Base-by-base conservation (phyloP, 345 rosid genomes). In the Eucalyptus regnans region DNA sequence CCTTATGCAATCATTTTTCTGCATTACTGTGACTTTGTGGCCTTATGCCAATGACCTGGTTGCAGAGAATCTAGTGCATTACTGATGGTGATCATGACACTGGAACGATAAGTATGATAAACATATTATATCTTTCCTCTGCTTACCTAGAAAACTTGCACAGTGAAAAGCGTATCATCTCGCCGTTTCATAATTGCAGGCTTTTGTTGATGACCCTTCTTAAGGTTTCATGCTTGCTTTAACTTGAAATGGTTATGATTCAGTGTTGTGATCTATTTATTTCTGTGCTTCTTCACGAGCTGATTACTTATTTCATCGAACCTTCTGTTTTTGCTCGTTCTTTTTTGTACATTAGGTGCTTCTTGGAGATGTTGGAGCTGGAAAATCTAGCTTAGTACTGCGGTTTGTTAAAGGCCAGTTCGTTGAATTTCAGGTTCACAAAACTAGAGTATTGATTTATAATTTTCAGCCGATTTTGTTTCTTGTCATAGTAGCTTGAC, bases 351-450 rank as follows among this genome's bases (percentile, higher is more conserved):
- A 20, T 76, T 94, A 97, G 99, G 99, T 98, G 90, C 94, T 97
- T 86, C 96, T 97, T 86, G 99, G 98, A 88, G 99, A 97, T 93
- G 99, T 96, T 87, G 99, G 99, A 80, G 99, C 99, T 48, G 99
- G 99, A 87, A 97, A 97, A 91, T 97, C 99, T 22, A 96, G 99
- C 91, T 96, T 97, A 87, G 99, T 97, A 46, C 91, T 97, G 93
- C 97, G 98, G 12, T 97, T 97, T 92, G 97, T 96, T 33, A 96
- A 95, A 92, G 98, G 97, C 33, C 98, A 97, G 91, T 97, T 97
- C 89, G 92, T 97, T 91, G 99, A 97, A 90, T 97, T 96, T 92
- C 99, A 97, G 98, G 96, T 94, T 56, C 25, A 90, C 88, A 50
- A 60, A 33, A 64, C 44, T 29, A 51, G 76, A 86, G 48, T 22